phyloP scores from a whole-genome alignment of 2,329 filamentous ascomycete genomes.

The Botrytis galanthina region DNA sequence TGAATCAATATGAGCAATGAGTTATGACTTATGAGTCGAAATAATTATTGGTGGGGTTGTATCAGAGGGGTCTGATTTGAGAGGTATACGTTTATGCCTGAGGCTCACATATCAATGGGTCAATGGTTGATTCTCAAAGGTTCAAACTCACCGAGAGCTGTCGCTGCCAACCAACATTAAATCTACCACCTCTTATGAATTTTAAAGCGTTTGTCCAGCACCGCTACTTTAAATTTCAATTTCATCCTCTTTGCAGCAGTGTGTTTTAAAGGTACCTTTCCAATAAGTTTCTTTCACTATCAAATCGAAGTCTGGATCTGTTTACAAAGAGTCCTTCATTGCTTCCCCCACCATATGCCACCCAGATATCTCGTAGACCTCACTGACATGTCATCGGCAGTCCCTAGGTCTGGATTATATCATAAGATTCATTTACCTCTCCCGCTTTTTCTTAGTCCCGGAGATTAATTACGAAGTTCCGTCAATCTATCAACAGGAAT shows the following conservation, averaged over 20 bases:
- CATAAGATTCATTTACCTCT: neutral
- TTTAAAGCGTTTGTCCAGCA: neutral
- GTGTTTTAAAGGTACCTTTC: constrained; percentile 7
- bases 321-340: constrained; percentile 14
- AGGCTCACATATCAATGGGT: neutral
- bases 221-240: constrained; percentile 7
- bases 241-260: neutral
- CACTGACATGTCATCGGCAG: constrained; percentile 10
- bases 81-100: neutral
- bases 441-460: neutral
- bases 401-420: constrained; percentile 10
- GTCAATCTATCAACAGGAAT: constrained; percentile 24
- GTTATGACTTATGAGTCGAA: constrained; percentile 16
- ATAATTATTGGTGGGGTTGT: constrained; percentile 20
- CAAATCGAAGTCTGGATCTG: neutral
- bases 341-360: constrained; percentile 3
- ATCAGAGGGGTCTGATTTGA: constrained; percentile 15
- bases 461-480: constrained; percentile 11
- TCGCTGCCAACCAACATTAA: constrained; percentile 16
- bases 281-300: neutral
- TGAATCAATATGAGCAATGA: constrained; percentile 3
- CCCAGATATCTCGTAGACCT: neutral
- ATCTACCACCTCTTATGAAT: constrained; percentile 9
- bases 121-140: constrained; percentile 5
- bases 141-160: constrained; percentile 14